Base-by-base conservation (phyloP, 164 flowering plant genomes). In the Malania oleifera region DNA sequence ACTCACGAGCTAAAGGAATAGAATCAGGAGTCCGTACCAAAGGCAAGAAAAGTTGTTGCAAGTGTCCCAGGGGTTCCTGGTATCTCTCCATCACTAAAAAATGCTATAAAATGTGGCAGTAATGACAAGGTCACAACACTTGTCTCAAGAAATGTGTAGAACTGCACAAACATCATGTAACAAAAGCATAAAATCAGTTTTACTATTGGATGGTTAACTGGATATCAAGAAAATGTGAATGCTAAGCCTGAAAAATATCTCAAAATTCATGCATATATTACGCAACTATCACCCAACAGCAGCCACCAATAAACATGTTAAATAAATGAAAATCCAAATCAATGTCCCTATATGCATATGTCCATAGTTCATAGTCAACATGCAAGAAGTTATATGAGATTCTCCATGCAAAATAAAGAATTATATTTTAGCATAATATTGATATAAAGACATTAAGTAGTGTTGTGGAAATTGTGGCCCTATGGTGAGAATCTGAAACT, bases 141-240 rank as follows among this genome's bases (percentile, higher is more conserved):
- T 43, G 99, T 95, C 80, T 95, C 99, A 26, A 89, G 82, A 68
- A 91, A 91, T 41, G 99, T 91, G 76, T 95, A 95, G 71, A 95
- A 84, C 99, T 95, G 95, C 83, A 88, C 39, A 8, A 55, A 31
- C 10, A 19, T 52, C 13, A 52, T 15, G 13, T 52, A 28, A 14
- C 11, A 27, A 15, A 50, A 24, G 7, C 17, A 50, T 5, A 7
- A 28, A 15, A 8, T 27, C 5, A 52, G 19, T 27, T 28, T 52
- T 23, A 5, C 19, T 2, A 52, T 12, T 52, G 19, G 22, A 28
- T 52, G 35, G 44, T 18, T 14, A 52, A 15, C 3, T 26, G 55
- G 22, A 44, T 14, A 44, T 31, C 37, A 52, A 52, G 2, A 27
- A 24, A 19, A 37, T 11, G 3, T 10, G 13, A 6, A 46, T 20